Base-by-base conservation (phyloP, 2,329 filamentous ascomycete genomes). In the Colletotrichum agaves region DNA sequence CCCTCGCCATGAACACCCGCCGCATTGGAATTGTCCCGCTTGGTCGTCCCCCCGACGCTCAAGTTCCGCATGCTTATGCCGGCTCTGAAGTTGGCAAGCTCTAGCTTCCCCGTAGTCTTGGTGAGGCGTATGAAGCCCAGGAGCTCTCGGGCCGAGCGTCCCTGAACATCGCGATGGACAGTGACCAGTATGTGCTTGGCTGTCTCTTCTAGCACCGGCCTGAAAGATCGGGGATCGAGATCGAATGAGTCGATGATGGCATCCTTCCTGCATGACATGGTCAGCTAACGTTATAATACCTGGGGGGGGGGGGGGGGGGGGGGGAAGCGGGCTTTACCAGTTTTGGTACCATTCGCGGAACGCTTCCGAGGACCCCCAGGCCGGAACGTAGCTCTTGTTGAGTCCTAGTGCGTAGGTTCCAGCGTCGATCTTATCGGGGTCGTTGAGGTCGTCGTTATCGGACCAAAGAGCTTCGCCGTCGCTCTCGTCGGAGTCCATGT, bases 261-360 rank as follows among this genome's bases (percentile, higher is more conserved):
- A 11, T 49, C 46, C 15, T 49, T 49, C 23, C 46, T 49, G 21
- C 3, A 15, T 0, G 5, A 27, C 5, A 8, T 27, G 27, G 27
- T 49, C 4, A 15, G 7, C n/a, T 49, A 19, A 3, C 44, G 27
- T 1, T n/a, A 13, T 13, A 17, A 15, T 31, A 27, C 1, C 5
- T 4, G 4, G 6, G 11, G 3, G 8, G 3, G 11, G 2, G 21
- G 1, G n/a, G 27, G 2, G 4, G 6, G 11, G 3, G 8, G 3
- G 11, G 2, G 21, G 1, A n/a, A 13, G 1, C 46, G 4, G 4
- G 35, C 13, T 12, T 49, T 7, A 49, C 46, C 46, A 49, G 3
- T 49, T 49, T 2, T 49, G 44, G 46, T 49, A 49, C 6, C 5
- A 49, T 49, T 10, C 21, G 19, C 46, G 19, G 15, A 23, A 49